These are phyloP conservation scores for Sphenostylis stenocarpa DNA, from an alignment of 306 rosid genomes.

Conservation along the genomic window DNA sequence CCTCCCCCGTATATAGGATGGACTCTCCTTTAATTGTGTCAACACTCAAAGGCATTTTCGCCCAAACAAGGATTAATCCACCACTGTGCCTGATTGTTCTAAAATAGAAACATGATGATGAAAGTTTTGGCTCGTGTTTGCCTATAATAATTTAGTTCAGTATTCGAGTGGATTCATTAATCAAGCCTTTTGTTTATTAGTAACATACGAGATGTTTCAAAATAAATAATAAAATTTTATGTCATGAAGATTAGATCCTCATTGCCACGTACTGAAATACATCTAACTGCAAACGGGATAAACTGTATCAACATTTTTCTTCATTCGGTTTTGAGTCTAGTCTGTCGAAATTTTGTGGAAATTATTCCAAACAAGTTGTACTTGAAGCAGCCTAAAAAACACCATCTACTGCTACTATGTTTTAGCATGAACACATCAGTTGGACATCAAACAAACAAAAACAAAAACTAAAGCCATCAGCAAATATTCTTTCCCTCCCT, in stretches of 20 bases:
- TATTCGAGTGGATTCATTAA: not conserved
- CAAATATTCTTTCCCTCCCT: slow-evolving; percentile 20
- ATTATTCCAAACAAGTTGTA: slow-evolving; percentile 24
- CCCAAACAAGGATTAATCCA: slow-evolving; percentile 8
- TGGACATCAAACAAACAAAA: slow-evolving; percentile 19
- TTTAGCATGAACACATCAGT: slow-evolving; percentile 30
- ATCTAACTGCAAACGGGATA: slow-evolving; percentile 16
- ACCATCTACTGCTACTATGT: slow-evolving; percentile 13
- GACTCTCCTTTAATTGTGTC: not conserved
- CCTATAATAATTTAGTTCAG: not conserved
- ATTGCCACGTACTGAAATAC: not conserved
- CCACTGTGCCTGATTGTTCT: not conserved
- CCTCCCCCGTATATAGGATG: not conserved
- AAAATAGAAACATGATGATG: not conserved
- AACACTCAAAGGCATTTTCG: slow-evolving; percentile 11
- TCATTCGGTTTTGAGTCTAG: slow-evolving; percentile 21
- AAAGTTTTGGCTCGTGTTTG: not conserved
- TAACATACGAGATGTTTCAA: not conserved
- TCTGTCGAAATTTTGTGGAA: slow-evolving; percentile 3
- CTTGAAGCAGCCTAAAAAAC: slow-evolving; percentile 6
- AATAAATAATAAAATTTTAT: not conserved
- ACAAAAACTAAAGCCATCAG: not conserved
- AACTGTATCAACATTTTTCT: slow-evolving; percentile 10
- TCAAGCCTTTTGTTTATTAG: not conserved
- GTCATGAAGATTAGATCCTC: not conserved